Conservation (phyloP, 2,329 filamentous ascomycete species). For the Colletotrichum sp. region DNA sequence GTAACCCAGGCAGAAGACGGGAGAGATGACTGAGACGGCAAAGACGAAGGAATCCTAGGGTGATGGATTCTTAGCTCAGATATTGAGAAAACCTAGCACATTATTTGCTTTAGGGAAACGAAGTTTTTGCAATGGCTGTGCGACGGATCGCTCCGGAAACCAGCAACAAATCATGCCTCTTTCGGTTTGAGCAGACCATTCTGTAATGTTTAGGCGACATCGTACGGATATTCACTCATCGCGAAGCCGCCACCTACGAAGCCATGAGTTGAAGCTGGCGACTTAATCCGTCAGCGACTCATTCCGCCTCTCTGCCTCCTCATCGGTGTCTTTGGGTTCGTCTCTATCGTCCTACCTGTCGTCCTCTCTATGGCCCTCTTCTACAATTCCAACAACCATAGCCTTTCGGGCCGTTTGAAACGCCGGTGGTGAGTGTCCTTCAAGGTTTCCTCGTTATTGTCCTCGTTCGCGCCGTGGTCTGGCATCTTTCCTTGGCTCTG, state of each 20-base stretch:
- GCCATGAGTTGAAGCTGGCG: neutral
- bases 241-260: neutral
- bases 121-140: neutral
- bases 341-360: no score
- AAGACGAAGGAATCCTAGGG: neutral
- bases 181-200: accelerated
- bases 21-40: no score
- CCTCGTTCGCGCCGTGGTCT: no score
- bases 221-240: neutral
- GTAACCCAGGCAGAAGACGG: neutral
- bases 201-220: accelerated
- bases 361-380: no score
- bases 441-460: accelerated
- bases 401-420: no score
- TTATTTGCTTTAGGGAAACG: neutral
- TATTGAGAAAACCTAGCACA: neutral
- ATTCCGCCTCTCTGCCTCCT: no score
- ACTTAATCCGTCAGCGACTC: neutral
- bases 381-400: no score
- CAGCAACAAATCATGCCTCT: neutral
- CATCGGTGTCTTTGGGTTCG: no score
- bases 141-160: neutral
- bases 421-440: no score
- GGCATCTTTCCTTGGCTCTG: no score
- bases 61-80: neutral